Evolutionary conservation across 306 rosid species (phyloP), one percentile per base, ranked within the genome.

Genomic region (Citrullus amarus): DNA sequence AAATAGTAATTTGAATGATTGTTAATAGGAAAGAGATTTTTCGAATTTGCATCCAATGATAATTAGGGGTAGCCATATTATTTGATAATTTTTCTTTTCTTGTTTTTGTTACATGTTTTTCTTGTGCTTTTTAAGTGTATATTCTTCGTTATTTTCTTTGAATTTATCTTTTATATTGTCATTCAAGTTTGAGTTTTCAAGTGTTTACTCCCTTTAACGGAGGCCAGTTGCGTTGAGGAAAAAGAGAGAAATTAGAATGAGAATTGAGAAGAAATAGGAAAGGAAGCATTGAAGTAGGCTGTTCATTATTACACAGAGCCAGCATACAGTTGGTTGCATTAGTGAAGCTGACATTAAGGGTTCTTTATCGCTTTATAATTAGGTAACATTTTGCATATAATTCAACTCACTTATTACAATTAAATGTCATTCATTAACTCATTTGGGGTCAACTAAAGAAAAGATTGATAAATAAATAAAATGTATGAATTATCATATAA

Each of bases 241-340:
- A 60, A 30, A 9, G 32, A 30, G 8, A 30, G 11, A 43, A 13
- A 30, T 65, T 34, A 20, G 13, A 39, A 68, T 41, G 32, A 68
- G 75, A 43, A 41, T 5, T n/a, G 34, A 68, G 75, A 68, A 39
- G 75, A 68, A n/a, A 68, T 41, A 2, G 75, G 36, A 20, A 68
- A 68, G 54, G 28, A 66, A 41, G 78, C 78, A 73, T 51, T 73
- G 78, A 73, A 30, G 78, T 53, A 51, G 78, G 78, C 6, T 51
- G 39, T 73, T 28, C 32, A 51, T 73, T 73, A 73, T 73, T 73
- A 73, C 43, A 72, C 46, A 73, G 44, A 73, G 44, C 78, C 60
- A 73, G 25, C 61, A 28, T 73, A 51, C 62, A 44, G 75, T 69
- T 73, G 78, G 78, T 53, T 73, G 78, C 78, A 73, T 73, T 73